Evolutionary conservation across 78 protist species (phyloP).

Genomic region (Dictyostelium brefeldianum): DNA sequence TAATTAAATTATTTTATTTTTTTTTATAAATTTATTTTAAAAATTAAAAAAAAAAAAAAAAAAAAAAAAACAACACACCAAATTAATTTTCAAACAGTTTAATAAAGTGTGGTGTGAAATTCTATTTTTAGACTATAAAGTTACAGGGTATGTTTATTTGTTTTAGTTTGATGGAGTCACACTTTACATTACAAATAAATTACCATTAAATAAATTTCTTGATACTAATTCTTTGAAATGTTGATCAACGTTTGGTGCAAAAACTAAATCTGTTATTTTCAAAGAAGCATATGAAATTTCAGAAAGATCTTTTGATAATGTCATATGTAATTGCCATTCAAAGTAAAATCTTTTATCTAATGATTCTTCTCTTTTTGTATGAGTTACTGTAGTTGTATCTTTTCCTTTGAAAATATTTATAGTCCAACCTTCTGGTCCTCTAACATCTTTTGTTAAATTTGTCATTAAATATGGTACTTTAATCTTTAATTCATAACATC

Average conservation of each 20-base stretch:
- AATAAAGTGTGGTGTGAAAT: too few relatives aligned
- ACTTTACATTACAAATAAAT: slow-evolving; percentile 19
- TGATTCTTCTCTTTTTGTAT: slow-evolving; percentile 37
- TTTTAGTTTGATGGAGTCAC: not conserved
- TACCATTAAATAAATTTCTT: slow-evolving; percentile 40
- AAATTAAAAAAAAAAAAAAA: too few relatives aligned
- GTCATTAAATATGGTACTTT: slow-evolving; percentile 37
- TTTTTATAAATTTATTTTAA: too few relatives aligned
- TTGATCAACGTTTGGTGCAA: not conserved
- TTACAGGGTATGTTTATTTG: not conserved
- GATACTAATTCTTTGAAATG: slow-evolving; percentile 34
- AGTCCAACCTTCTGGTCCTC: slow-evolving; percentile 64
- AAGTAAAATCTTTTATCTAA: slow-evolving; percentile 19
- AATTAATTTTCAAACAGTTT: too few relatives aligned
- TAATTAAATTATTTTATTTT: too few relatives aligned
- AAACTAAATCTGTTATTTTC: slow-evolving; percentile 23
- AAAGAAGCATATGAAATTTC: slow-evolving; percentile 14
- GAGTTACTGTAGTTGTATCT: slow-evolving; percentile 32
- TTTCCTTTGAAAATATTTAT: slow-evolving; percentile 8
- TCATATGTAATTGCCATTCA: slow-evolving; percentile 48
- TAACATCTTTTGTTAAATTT: slow-evolving; percentile 52
- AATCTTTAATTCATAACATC: slow-evolving; percentile 47
- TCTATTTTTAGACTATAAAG: not conserved
- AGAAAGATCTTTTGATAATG: not conserved
- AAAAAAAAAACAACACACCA: too few relatives aligned